A percentile compares a stretch with the other conserved stretches of the same genome.
phyloP scores from a whole-genome alignment of 352 stramenopile species.

The Phytophthora quininea region DNA sequence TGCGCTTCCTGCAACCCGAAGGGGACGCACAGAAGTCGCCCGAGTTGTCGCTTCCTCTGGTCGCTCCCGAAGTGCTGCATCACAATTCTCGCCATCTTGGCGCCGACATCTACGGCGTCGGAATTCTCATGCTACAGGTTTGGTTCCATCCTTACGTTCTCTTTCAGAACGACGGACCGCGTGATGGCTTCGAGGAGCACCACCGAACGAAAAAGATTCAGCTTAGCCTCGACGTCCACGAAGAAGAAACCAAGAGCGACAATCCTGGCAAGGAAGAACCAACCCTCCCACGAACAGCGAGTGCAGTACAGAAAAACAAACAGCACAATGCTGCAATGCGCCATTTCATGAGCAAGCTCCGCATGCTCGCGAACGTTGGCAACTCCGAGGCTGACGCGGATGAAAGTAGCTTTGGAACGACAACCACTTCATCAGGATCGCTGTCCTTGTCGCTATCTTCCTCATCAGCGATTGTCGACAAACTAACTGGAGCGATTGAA shows the following conservation, averaged over 20 bases:
- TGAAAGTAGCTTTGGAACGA: conserved; percentile 52
- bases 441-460: conserved; percentile 29
- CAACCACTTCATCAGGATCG: conserved; percentile 42
- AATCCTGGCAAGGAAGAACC: conserved; percentile 11
- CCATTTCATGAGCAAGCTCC: conserved; percentile 59
- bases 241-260: conserved; percentile 12
- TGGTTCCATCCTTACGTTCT: conserved; percentile 59
- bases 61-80: conserved; percentile 54
- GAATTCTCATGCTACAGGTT: conserved; percentile 60
- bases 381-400: conserved; percentile 35
- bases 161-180: conserved; percentile 34
- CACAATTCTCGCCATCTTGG: conserved; percentile 39
- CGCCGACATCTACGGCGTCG: conserved; percentile 65
- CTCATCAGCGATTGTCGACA: conserved; percentile 46
- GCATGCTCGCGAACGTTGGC: conserved; percentile 39
- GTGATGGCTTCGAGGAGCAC: conserved; percentile 18
- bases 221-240: conserved; percentile 22
- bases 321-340: conserved; percentile 48
- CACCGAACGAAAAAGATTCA: conserved; percentile 22
- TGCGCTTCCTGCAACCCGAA: conserved; percentile 42
- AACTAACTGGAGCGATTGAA: conserved; percentile 50
- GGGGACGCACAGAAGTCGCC: conserved; percentile 9
- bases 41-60: conserved; percentile 41
- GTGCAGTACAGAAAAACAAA: conserved; percentile 29
- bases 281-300: conserved; percentile 29